Evolutionary conservation across 345 rosid species (phyloP), one percentile per base, ranked within the genome.

Genomic region (Corchorus olitorius): DNA sequence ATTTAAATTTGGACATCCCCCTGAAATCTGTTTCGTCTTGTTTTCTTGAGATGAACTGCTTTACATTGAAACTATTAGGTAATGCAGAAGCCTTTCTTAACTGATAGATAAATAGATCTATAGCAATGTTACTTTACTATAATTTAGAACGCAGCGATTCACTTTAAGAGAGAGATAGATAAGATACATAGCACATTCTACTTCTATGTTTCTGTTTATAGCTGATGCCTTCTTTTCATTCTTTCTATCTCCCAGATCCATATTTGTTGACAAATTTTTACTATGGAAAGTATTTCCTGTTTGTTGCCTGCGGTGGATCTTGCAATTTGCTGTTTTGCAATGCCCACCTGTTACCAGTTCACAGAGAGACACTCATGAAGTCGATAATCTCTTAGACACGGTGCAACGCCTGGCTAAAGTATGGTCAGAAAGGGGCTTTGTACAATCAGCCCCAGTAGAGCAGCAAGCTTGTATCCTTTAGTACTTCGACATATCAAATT

Each of bases 401-500:
- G 78, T 86, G 61, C 90, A 89, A 79, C 89, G 81, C 52, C 80
- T 96, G 76, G 79, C 87, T 20, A 79, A 85, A 19, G 93, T 88
- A 41, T 96, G 99, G 99, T 92, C 97, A 59, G 88, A 89, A 77
- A 80, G 62, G 75, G 98, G 92, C 76, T 92, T 93, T 84, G 83
- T 93, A 75, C 97, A 81, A 78, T 88, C 97, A 56, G 83, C 85
- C 46, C 76, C 92, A 68, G 15, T 91, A 76, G 99, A 96, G 84
- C 99, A 96, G 90, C 99, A 96, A 91, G 86, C 89, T 79, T 96
- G 98, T 96, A 96, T 91, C 97, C 98, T 91, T 84, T 77, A 63
- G 84, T 39, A 43, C 77, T 74, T 72, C 46, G 27, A 65, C 49
- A 62, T 10, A 22, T 73, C 39, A n/a, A 35, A 55, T 75, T 22